phyloP scores from a whole-genome alignment of 352 stramenopile genomes.

The Phytophthora palmivora region DNA sequence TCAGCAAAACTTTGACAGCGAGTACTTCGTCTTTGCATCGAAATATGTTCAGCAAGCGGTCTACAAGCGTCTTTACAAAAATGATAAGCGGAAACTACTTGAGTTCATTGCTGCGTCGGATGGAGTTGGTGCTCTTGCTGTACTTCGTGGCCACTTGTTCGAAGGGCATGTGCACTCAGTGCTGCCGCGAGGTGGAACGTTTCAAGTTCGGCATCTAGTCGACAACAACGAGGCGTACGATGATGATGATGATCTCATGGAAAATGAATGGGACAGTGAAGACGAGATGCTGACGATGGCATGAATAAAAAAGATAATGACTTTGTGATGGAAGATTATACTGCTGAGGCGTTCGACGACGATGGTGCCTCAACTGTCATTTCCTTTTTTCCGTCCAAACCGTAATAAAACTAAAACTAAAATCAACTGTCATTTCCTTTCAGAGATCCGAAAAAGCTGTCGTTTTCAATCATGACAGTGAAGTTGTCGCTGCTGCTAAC shows the following conservation, averaged over 20 bases:
- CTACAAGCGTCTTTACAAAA: slow-evolving; percentile 4
- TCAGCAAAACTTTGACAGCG: slow-evolving; percentile 2
- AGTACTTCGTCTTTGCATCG: slow-evolving; percentile 22
- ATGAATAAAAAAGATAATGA: background rate
- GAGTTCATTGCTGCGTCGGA: background rate
- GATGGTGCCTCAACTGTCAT: no score
- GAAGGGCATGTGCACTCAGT: slow-evolving; percentile 9
- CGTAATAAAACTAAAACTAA: no score
- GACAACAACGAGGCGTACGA: background rate
- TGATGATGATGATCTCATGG: background rate
- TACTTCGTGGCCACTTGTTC: slow-evolving; percentile 4
- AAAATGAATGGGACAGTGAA: background rate
- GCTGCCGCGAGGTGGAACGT: slow-evolving; percentile 4
- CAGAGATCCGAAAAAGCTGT: no score
- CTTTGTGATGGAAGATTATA: background rate
- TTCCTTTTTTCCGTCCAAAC: no score
- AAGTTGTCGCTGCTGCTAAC: background rate
- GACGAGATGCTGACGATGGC: slow-evolving; percentile 1
- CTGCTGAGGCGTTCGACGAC: no score
- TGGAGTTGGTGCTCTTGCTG: slow-evolving; percentile 7
- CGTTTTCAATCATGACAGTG: slow-evolving; percentile 3
- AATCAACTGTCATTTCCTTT: no score
- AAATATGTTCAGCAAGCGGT: slow-evolving; percentile 13
- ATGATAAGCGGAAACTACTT: slow-evolving; percentile 4
- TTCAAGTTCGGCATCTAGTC: slow-evolving; percentile 1